A percentile compares a stretch with the other conserved stretches of the same genome.
Conservation (phyloP, 2,329 filamentous ascomycete species). For the Shiraia bambusicola region DNA sequence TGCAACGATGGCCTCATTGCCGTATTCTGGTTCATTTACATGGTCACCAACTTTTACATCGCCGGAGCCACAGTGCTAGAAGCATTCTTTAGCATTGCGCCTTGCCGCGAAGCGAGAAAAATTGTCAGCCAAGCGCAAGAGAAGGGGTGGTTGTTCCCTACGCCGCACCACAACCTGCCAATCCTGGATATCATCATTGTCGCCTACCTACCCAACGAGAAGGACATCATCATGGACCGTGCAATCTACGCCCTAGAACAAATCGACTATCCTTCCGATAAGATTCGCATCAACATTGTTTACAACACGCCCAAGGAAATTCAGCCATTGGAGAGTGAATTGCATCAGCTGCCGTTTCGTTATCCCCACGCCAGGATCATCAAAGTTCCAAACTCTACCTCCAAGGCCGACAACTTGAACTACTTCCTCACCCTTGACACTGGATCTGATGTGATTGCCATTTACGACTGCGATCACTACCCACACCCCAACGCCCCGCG, state of each 20-base stretch:
- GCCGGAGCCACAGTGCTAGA: slow-evolving; percentile 42
- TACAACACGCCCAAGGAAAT: slow-evolving; percentile 51
- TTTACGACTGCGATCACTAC: slow-evolving; percentile 52
- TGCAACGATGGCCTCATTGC: slow-evolving; percentile 30
- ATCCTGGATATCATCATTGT: slow-evolving; percentile 50
- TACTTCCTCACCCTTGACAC: slow-evolving; percentile 47
- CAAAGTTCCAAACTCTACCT: slow-evolving; percentile 49
- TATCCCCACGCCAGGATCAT: slow-evolving; percentile 45
- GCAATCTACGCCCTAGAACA: slow-evolving; percentile 45
- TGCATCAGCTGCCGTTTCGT: slow-evolving; percentile 37
- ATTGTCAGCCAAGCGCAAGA: slow-evolving; percentile 26
- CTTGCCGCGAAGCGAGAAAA: slow-evolving; percentile 30
- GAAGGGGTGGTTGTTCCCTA: slow-evolving; percentile 33
- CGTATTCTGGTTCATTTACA: slow-evolving; percentile 45
- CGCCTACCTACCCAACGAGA: slow-evolving; percentile 51
- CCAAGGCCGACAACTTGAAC: slow-evolving; percentile 52
- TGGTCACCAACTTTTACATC: slow-evolving; percentile 44
- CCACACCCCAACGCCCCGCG: slow-evolving; percentile 49
- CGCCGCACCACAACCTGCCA: slow-evolving; percentile 40
- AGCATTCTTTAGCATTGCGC: slow-evolving; percentile 35
- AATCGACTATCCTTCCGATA: slow-evolving; percentile 46
- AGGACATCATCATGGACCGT: slow-evolving; percentile 50
- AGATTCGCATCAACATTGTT: slow-evolving; percentile 47
- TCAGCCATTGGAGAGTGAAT: slow-evolving; percentile 45
- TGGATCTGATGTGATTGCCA: slow-evolving; percentile 46